Conservation (phyloP, 305 asterid species). For the Fraxinus latifolia region DNA sequence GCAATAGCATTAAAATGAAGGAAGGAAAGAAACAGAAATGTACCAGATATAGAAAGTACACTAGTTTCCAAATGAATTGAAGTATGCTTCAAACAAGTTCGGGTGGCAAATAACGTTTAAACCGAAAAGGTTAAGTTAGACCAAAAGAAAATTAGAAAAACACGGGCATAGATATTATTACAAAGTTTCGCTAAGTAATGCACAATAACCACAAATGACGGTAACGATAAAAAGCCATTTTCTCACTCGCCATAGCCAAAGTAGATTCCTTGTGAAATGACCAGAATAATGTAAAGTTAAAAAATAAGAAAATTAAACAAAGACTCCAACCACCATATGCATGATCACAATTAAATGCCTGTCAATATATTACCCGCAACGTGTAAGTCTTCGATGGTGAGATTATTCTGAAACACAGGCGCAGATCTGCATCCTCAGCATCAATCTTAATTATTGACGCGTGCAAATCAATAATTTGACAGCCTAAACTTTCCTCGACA, state of each 20-base stretch:
- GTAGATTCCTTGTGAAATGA: background rate
- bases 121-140: background rate
- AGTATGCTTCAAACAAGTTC: background rate
- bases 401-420: slow-evolving; percentile 93
- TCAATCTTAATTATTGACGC: slow-evolving; percentile 88
- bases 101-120: background rate
- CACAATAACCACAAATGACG: background rate
- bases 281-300: background rate
- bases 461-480: slow-evolving; percentile 79
- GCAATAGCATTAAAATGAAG: background rate
- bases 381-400: slow-evolving; percentile 84
- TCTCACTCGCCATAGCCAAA: background rate
- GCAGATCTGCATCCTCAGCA: slow-evolving; percentile 89
- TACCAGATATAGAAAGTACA: background rate
- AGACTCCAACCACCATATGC: slow-evolving; percentile 4
- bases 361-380: slow-evolving; percentile 57
- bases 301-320: background rate
- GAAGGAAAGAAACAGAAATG: background rate
- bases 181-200: background rate
- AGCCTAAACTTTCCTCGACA: slow-evolving; percentile 66
- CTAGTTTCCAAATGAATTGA: background rate
- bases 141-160: background rate
- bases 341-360: slow-evolving; percentile 20
- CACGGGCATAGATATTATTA: background rate
- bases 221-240: background rate